Evolutionary conservation across 1,139 yeast genomes (phyloP), one percentile per base, ranked within the genome.

Genomic region (Hanseniaspora uvarum): DNA sequence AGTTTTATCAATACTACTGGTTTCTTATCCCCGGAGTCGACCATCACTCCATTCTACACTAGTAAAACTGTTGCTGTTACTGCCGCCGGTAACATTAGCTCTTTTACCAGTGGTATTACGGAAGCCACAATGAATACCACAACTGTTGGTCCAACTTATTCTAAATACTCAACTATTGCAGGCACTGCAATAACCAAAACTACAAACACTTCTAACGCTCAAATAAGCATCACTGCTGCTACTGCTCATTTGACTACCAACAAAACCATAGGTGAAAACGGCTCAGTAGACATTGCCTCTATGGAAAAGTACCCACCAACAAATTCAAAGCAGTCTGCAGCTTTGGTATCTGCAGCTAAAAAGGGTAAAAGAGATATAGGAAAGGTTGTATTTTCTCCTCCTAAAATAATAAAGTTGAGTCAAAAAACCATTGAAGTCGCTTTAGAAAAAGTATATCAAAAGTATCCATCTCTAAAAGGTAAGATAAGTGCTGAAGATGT

Each of bases 361-460:
- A 26, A 21, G 41, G 41, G 28, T 4, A 46, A 39, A 6, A 30
- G 39, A 39, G 26, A 47, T 5, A 28, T 28, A 2, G 38, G 24
- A 8, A 18, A 31, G 12, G 39, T 45, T 16, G 23, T 37, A 8
- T 37, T 46, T 14, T 37, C 44, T 18, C 28, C 45, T 21, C 49
- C 55, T 14, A 52, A 52, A 12, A 31, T 52, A 1, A 46, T 52
- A 18, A 46, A 46, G 26, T 21, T 52, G 7, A 37, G 43, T 18
- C 28, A 52, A 5, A 38, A 33, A 26, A 7, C 51, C 11, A 31
- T 52, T 19, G 45, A 38, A 18, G 48, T 46, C 8, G 55, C 55
- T 12, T 36, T 52, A n/a, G 51, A 52, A 31, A 46, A 46, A 18
- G 51, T 52, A 4, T 52, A 34, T 16, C n/a, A 40, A n/a, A 45